phyloP scores from a whole-genome alignment of 768 basidiomycete species.

The Naganishia vishniacii region DNA sequence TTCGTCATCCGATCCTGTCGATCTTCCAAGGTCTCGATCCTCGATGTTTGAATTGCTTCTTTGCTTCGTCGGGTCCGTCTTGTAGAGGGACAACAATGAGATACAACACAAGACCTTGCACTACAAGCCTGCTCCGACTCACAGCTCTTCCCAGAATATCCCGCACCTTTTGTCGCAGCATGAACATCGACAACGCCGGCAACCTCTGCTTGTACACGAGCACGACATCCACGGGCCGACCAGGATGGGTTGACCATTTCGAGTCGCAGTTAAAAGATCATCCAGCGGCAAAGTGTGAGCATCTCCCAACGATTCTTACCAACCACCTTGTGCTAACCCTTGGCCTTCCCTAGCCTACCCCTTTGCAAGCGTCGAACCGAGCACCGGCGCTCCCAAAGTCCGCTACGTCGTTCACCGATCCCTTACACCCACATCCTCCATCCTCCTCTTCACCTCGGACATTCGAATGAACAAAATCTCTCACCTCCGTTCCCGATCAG shows the following conservation, averaged over 20 bases:
- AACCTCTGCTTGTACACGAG: slow-evolving; percentile 4
- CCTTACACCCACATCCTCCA: slow-evolving; percentile 34
- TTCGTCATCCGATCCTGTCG: too few species aligned
- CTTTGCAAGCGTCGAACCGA: slow-evolving; percentile 9
- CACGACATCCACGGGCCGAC: slow-evolving; percentile 5
- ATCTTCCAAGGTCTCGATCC: too few species aligned
- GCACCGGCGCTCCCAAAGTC: slow-evolving; percentile 14
- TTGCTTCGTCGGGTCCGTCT: too few species aligned
- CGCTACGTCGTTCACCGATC: slow-evolving; percentile 44
- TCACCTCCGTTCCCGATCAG: slow-evolving; percentile 35
- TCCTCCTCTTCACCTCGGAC: slow-evolving; percentile 45
- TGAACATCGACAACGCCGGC: slow-evolving; percentile 6
- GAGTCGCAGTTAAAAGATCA: slow-evolving; percentile 12
- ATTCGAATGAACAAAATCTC: slow-evolving; percentile 43
- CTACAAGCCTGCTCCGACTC: background rate
- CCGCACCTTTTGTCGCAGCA: background rate
- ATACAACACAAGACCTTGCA: too few species aligned
- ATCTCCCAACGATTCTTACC: background rate
- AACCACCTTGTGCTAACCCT: background rate
- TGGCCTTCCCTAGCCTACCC: slow-evolving; percentile 13
- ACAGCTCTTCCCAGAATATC: background rate
- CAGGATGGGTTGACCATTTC: slow-evolving; percentile 22
- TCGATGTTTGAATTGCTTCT: too few species aligned
- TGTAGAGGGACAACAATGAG: too few species aligned
- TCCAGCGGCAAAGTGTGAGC: slow-evolving; percentile 24